Evolutionary conservation across 495 filamentous ascomycete genomes (phyloP), one percentile per base, ranked within the genome.

Genomic region (Mycothermus thermophilus): DNA sequence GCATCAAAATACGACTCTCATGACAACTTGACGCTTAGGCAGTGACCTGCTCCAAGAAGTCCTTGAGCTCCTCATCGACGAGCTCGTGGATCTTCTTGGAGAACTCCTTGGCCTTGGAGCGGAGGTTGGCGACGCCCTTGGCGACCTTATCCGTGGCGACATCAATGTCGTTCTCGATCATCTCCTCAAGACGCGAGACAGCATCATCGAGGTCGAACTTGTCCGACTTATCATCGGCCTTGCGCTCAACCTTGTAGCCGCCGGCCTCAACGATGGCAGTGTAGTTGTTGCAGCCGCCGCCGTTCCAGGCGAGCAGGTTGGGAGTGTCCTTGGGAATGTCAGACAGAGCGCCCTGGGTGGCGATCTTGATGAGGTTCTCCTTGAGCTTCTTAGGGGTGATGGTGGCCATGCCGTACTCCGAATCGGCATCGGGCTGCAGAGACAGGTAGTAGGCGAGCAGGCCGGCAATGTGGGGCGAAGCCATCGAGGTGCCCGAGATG

Each of bases 401-500:
- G 34, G 80, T 68, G 37, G 76, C 84, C 53, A 93, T 75, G 41
- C 87, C 80, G 53, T 80, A 99, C 35, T 78, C 83, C 36, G 92
- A 96, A 59, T 86, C 82, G 42, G 71, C 70, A 38, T 79, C 59
- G 17, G 92, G 92, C 62, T 95, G 86, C 19, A 99, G 80, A 38
- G 92, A 99, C 28, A 99, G 77, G 63, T 88, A 82, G 71, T 99
- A 99, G 60, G 92, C 92, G 46, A 94, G 67, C 33, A 99, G 80
- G 73, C 92, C 92, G 40, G 79, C 79, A 51, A 99, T 82, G 55
- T 99, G 92, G 47, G 92, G 92, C 21, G 88, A 95, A 36, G 92
- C 92, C 92, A 99, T 99, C 18, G 92, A 99, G 38, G 92, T 99
- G 47, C 92, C 92, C 18, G 92, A 99, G 66, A 99, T 99, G 58